phyloP scores from a whole-genome alignment of 495 filamentous ascomycete species.

The Evansstolkia leycettana region DNA sequence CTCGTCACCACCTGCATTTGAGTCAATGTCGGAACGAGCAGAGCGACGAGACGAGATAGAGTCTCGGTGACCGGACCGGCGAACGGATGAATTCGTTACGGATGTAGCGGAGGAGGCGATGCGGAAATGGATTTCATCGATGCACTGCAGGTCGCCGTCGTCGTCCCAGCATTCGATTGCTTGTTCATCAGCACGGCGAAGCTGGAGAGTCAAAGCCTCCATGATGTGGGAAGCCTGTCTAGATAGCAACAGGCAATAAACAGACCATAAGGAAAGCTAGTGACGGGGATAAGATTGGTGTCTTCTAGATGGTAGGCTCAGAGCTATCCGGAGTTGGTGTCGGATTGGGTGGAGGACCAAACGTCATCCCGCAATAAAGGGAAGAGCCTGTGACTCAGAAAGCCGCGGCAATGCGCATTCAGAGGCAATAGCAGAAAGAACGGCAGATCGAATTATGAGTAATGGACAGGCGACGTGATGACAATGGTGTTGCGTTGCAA shows the following conservation, averaged over 20 bases:
- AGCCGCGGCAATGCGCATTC: no score
- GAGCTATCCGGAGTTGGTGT: slow-evolving; percentile 13
- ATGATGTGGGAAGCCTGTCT: slow-evolving; percentile 18
- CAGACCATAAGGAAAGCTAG: no score
- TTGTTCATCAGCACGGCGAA: slow-evolving; percentile 41
- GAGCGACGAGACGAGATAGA: slow-evolving; percentile 69
- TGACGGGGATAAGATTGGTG: neutral
- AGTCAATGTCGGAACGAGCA: slow-evolving; percentile 68
- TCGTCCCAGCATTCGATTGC: slow-evolving; percentile 82
- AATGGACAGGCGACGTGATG: no score
- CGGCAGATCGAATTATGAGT: no score
- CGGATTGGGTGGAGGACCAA: slow-evolving; percentile 8
- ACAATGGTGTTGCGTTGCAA: no score
- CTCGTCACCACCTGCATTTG: slow-evolving; percentile 58
- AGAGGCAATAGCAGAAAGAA: no score
- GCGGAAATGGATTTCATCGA: slow-evolving; percentile 56
- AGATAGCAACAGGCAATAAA: slow-evolving; percentile 2
- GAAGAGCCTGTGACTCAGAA: no score
- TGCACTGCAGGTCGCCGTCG: slow-evolving; percentile 65
- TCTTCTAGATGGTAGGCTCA: slow-evolving; percentile 12
- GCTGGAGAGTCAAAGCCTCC: slow-evolving; percentile 46
- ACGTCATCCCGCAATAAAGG: slow-evolving; percentile 25
- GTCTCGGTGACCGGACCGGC: slow-evolving; percentile 48
- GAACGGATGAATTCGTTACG: slow-evolving; percentile 34
- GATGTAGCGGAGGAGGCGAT: slow-evolving; percentile 49